A percentile compares a stretch with the other conserved stretches of the same genome.
Evolutionary conservation across 768 basidiomycete species (phyloP).

Genomic region (Mycena galopus): DNA sequence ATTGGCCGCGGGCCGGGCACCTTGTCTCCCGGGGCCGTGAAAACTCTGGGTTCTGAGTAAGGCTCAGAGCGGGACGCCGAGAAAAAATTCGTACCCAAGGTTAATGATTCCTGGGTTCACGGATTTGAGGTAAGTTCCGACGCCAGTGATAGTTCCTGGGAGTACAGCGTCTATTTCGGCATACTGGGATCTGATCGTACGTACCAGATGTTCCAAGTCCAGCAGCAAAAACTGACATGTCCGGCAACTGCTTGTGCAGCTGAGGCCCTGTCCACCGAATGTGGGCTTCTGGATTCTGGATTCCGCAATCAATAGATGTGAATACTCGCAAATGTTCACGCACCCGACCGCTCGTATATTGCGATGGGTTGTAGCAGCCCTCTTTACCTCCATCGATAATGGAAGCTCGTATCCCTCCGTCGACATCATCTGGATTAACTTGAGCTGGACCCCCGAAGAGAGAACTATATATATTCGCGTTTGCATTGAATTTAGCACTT

Average conservation of each 20-base stretch:
- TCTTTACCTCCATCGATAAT: conserved; percentile 24
- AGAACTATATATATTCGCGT: not conserved
- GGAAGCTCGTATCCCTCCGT: conserved; percentile 25
- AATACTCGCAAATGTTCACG: not conserved
- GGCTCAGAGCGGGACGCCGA: no score
- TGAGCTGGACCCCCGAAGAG: conserved; percentile 32
- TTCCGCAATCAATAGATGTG: not conserved
- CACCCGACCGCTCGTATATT: conserved; percentile 26
- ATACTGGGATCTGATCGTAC: not conserved
- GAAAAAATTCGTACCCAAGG: not conserved
- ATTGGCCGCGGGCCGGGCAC: conserved; percentile 33
- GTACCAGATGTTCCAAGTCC: conserved; percentile 30
- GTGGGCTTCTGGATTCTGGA: conserved; percentile 28
- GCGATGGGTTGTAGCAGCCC: conserved; percentile 25
- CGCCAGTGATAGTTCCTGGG: conserved; percentile 26
- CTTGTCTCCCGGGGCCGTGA: conserved; percentile 28
- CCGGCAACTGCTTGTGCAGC: conserved; percentile 24
- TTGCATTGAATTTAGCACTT: not conserved
- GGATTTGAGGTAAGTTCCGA: conserved; percentile 25
- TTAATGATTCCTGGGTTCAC: conserved; percentile 28
- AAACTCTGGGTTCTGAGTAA: not conserved
- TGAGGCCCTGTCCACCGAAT: conserved; percentile 34
- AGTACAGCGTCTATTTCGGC: not conserved
- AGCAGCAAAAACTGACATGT: conserved; percentile 28
- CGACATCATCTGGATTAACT: conserved; percentile 25